Evolutionary conservation across 441 rosid genomes (phyloP), one percentile per base, ranked within the genome.

Genomic region (Monsonia emarginata): DNA sequence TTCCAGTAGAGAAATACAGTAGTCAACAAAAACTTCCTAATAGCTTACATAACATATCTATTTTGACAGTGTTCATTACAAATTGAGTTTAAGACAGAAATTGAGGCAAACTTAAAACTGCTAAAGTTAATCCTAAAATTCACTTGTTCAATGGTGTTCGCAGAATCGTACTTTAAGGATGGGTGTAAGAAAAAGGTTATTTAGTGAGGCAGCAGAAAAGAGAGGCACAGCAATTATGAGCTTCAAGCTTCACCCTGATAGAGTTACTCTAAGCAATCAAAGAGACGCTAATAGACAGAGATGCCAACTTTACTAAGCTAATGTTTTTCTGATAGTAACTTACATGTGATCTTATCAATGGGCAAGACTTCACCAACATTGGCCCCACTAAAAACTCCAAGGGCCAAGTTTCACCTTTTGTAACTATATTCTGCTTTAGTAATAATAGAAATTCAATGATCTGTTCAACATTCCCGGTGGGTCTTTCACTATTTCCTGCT

Each of bases 331-430:
- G 56, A 74, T 19, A 63, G 72, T 76, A 80, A 85, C 96, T 86
- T 82, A 94, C 98, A 69, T 73, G 75, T 67, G 97, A 86, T 76
- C 79, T 83, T 78, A 89, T 85, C 69, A 80, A 75, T 16, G 87
- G 81, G 84, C 87, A 90, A 70, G 81, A 75, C 75, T 81, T 81
- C 0, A 82, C 82, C 79, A 94, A 65, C 75, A 83, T 77, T 58
- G 98, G 96, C 70, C 95, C 88, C 68, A 89, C 82, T 52, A 94
- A 67, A 73, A 74, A 71, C 73, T 65, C 78, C 77, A 90, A 72
- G 34, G 95, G 95, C 98, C 98, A 90, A 62, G 64, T 61, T 84
- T 90, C 87, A 70, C 87, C 85, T 73, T 82, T 65, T 71, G 72
- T 76, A 69, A 79, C 69, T 42, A 87, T 78, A 65, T 73, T 74